A percentile compares a stretch with the other conserved stretches of the same genome.
phyloP scores from a whole-genome alignment of 148 eudicot genomes.

The Camellia sinensis region DNA sequence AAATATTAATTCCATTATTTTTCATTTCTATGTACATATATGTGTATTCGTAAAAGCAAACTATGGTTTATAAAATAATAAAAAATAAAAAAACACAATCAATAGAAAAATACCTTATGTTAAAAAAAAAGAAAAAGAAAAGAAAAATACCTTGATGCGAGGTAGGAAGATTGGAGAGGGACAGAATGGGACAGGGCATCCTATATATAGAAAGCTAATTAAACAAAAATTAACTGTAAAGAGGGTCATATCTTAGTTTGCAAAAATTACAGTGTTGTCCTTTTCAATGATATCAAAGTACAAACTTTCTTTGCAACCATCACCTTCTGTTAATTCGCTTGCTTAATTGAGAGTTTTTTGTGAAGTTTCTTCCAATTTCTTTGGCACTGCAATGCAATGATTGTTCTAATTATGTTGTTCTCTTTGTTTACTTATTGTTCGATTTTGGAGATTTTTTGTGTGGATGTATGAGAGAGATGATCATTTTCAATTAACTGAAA shows the following conservation, averaged over 20 bases:
- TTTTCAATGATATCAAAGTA: background rate
- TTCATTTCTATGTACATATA: too few species aligned
- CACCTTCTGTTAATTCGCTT: too few species aligned
- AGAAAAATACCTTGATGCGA: constrained; percentile 18
- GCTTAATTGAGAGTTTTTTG: too few species aligned
- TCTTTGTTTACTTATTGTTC: background rate
- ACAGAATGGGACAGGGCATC: constrained; percentile 35
- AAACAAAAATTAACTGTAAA: background rate
- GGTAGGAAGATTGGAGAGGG: constrained; percentile 7
- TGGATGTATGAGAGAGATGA: background rate
- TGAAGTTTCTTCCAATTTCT: too few species aligned
- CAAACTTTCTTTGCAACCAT: too few species aligned
- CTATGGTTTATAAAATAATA: too few species aligned
- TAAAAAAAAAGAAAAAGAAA: background rate
- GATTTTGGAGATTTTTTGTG: too few species aligned
- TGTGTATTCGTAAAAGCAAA: too few species aligned
- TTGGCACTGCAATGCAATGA: too few species aligned
- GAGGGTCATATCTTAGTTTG: constrained; percentile 13
- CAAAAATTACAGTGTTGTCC: background rate
- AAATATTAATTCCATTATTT: too few species aligned
- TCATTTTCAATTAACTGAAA: background rate
- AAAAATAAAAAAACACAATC: too few species aligned
- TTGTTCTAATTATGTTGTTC: background rate
- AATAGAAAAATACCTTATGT: too few species aligned
- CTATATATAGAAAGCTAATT: background rate